Percentiles rank a stretch among this genome's conserved stretches.
These are phyloP conservation scores for Venturia aucupariae DNA, from an alignment of 2,329 filamentous ascomycete genomes.

Conservation along the genomic window DNA sequence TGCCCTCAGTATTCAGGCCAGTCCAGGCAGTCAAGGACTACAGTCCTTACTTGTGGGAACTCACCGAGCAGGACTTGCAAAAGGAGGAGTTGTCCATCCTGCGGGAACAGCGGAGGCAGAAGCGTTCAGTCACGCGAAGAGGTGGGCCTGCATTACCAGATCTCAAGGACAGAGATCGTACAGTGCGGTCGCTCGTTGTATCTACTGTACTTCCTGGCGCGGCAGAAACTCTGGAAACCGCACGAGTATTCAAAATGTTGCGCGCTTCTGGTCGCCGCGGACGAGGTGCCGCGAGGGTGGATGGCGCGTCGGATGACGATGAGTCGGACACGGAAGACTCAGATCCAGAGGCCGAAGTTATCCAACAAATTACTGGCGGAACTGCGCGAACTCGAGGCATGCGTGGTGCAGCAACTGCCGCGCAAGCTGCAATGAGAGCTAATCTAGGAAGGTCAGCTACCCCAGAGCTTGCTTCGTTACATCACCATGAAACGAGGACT, in stretches of 20 bases:
- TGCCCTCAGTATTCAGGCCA: constrained; percentile 76
- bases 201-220: constrained; percentile 88
- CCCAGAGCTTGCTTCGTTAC: constrained; percentile 58
- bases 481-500: constrained; percentile 65
- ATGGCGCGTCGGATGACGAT: constrained; percentile 80
- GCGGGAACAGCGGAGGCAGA: constrained; percentile 86
- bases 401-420: constrained; percentile 77
- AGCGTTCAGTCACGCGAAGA: constrained; percentile 86
- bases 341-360: constrained; percentile 21
- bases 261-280: constrained; percentile 34
- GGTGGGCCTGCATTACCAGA: constrained; percentile 92
- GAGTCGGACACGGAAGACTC: constrained; percentile 90
- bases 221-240: constrained; percentile 70
- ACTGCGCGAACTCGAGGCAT: constrained; percentile 82
- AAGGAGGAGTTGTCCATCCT: constrained; percentile 87
- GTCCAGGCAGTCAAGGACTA: constrained; percentile 92
- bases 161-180: constrained; percentile 86
- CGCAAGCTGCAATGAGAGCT: constrained; percentile 75
- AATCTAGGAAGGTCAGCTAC: constrained; percentile 76
- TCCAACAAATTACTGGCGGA: constrained; percentile 57
- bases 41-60: constrained; percentile 85
- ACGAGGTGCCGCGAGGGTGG: constrained; percentile 52
- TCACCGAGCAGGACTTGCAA: constrained; percentile 84
- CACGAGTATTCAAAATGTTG: constrained; percentile 66
- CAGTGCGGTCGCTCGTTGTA: constrained; percentile 83